phyloP scores from a whole-genome alignment of 164 flowering plant species.

The Nymphaea thermarum region DNA sequence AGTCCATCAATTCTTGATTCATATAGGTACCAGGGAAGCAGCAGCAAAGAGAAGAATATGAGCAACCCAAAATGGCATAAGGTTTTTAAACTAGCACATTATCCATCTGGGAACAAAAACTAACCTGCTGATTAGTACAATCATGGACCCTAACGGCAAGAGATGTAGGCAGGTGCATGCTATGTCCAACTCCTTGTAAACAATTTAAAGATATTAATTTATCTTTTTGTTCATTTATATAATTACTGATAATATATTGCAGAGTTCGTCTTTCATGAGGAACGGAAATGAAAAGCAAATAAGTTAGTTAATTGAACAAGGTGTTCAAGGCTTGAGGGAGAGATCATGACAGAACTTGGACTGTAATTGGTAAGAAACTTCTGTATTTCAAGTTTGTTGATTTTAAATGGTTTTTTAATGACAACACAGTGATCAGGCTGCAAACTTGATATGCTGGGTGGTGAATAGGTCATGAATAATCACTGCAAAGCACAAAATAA shows the following conservation, averaged over 20 bases:
- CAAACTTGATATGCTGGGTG: too few relatives aligned
- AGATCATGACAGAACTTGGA: conserved; percentile 5
- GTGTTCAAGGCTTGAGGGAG: conserved; percentile 14
- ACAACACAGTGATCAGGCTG: too few relatives aligned
- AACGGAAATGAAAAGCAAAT: conserved; percentile 56
- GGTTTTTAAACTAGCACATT: conserved; percentile 15
- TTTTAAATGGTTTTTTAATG: too few relatives aligned
- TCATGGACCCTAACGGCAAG: conserved; percentile 68
- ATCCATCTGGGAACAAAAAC: conserved; percentile 25
- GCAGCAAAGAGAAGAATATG: conserved; percentile 25
- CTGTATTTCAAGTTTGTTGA: too few relatives aligned
- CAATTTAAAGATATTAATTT: neutral
- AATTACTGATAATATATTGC: conserved; percentile 11
- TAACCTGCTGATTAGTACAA: conserved; percentile 15
- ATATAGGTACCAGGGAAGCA: conserved; percentile 60
- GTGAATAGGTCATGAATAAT: too few relatives aligned
- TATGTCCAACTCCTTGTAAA: neutral
- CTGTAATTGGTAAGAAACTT: too few relatives aligned
- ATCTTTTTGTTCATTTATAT: neutral
- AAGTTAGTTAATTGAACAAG: conserved; percentile 50
- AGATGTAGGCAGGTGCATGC: conserved; percentile 61
- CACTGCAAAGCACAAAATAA: too few relatives aligned
- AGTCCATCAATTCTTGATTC: conserved; percentile 76
- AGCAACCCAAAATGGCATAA: conserved; percentile 36
- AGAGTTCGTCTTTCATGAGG: conserved; percentile 55